Conservation (phyloP, 2,329 filamentous ascomycete species). For the Apiospora rasikravindrae region DNA sequence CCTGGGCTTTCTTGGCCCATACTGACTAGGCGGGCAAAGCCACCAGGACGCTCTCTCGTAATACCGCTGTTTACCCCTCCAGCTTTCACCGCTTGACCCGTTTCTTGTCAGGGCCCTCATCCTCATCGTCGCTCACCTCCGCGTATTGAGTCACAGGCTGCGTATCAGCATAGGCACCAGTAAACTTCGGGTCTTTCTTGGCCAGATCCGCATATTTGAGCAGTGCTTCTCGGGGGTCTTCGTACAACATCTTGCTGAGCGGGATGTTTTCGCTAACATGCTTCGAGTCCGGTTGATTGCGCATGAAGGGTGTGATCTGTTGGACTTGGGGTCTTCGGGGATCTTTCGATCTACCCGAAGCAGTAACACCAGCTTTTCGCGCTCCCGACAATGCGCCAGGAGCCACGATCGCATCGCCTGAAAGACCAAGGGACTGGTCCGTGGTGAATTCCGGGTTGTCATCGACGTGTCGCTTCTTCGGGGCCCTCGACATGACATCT, state of each 20-base stretch:
- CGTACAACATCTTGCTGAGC: constrained; percentile 90
- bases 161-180: constrained; percentile 88
- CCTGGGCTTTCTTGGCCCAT: constrained; percentile 11
- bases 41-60: constrained; percentile 1
- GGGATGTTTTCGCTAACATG: constrained; percentile 90
- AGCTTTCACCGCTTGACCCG: constrained; percentile 56
- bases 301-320: constrained; percentile 85
- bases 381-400: constrained; percentile 63
- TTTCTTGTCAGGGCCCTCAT: constrained; percentile 71
- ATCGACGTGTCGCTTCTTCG: constrained; percentile 94
- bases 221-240: constrained; percentile 92
- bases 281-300: constrained; percentile 86
- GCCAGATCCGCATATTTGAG: constrained; percentile 94
- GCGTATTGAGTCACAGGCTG: constrained; percentile 93
- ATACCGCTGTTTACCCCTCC: constrained; percentile 11
- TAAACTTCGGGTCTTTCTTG: constrained; percentile 92
- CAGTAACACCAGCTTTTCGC: constrained; percentile 74
- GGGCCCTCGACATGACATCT: constrained; percentile 88
- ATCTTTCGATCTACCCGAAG: constrained; percentile 76
- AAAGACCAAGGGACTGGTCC: constrained; percentile 80
- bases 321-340: constrained; percentile 86
- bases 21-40: not conserved
- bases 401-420: constrained; percentile 80
- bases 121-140: constrained; percentile 86
- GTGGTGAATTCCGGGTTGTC: constrained; percentile 89